Conservation (phyloP, 2,329 filamentous ascomycete species). For the Mollisiaceae sp. region DNA sequence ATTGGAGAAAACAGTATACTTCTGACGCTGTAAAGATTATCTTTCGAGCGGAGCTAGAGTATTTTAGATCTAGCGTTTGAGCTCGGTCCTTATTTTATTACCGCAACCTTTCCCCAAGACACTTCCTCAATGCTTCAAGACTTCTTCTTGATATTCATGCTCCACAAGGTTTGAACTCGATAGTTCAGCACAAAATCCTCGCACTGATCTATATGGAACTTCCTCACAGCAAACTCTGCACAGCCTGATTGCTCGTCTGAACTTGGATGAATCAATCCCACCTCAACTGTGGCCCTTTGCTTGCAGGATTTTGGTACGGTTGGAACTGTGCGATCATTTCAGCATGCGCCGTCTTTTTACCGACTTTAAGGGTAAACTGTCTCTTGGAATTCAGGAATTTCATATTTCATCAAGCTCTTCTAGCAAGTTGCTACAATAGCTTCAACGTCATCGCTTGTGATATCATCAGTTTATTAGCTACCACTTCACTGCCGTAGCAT, state of each 20-base stretch:
- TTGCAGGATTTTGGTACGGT: too few species aligned
- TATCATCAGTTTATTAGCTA: neutral
- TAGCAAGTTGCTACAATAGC: neutral
- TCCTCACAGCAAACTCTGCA: too few species aligned
- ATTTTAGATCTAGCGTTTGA: neutral
- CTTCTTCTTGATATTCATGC: neutral
- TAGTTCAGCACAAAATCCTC: neutral
- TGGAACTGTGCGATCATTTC: too few species aligned
- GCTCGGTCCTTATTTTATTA: neutral
- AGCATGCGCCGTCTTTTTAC: neutral
- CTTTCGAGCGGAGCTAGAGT: too few species aligned
- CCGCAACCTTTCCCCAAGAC: neutral
- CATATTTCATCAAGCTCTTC: neutral
- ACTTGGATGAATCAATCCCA: too few species aligned
- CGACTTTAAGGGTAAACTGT: neutral
- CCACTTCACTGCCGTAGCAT: neutral
- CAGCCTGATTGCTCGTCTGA: too few species aligned
- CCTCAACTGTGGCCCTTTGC: too few species aligned
- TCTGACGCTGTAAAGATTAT: too few species aligned
- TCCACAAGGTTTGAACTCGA: neutral
- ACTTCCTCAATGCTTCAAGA: neutral
- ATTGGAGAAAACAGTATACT: too few species aligned
- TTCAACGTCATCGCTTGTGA: neutral
- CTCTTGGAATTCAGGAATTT: neutral
- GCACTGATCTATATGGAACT: too few species aligned